Evolutionary conservation across 2,329 filamentous ascomycete genomes (phyloP).

Genomic region (Hymenoscyphus fraxineus): DNA sequence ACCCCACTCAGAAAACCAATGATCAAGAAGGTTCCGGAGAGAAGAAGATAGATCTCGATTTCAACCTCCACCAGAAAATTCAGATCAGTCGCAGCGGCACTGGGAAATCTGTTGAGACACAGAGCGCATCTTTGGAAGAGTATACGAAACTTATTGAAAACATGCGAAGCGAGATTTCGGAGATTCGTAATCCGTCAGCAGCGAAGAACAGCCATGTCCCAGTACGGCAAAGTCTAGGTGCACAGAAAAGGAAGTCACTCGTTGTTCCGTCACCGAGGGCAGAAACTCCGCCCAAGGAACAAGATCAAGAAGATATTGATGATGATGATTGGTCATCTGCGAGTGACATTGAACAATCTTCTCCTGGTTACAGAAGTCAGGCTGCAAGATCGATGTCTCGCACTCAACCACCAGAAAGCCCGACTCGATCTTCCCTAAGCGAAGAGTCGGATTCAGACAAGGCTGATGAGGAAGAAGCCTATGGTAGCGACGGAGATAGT

Average conservation of each 20-base stretch:
- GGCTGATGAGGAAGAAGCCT: not conserved
- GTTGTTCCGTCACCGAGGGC: not conserved
- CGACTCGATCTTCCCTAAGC: not conserved
- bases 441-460: not conserved
- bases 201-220: conserved; percentile 8
- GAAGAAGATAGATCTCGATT: conserved; percentile 47
- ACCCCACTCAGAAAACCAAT: conserved; percentile 23
- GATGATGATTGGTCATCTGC: conserved; percentile 24
- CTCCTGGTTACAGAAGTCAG: conserved; percentile 16
- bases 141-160: conserved; percentile 31
- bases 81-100: conserved; percentile 40
- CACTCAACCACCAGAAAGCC: conserved; percentile 22
- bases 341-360: conserved; percentile 22
- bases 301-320: conserved; percentile 6
- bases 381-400: conserved; percentile 24
- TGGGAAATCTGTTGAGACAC: conserved; percentile 21
- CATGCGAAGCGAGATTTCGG: conserved; percentile 29
- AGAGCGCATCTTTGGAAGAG: conserved; percentile 25
- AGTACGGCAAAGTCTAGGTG: conserved; percentile 14
- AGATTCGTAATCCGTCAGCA: conserved; percentile 26
- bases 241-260: conserved; percentile 11
- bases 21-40: not conserved
- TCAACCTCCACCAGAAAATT: conserved; percentile 49
- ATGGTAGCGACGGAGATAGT: not conserved
- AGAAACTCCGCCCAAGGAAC: not conserved